phyloP scores from a whole-genome alignment of 2,329 filamentous ascomycete species.

The Penicillium hesseltinei region DNA sequence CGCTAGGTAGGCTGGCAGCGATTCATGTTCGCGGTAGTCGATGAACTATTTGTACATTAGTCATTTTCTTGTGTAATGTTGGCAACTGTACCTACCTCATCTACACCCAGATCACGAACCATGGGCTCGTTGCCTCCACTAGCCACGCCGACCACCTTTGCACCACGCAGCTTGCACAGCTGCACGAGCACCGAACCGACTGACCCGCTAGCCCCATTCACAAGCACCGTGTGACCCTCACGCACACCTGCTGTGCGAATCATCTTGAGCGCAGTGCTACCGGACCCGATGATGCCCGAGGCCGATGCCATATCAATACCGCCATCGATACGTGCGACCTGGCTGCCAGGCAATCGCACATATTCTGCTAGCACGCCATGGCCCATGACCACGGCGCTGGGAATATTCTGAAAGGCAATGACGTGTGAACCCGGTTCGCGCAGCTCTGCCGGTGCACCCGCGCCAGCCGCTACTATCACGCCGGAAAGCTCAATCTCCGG shows the following conservation, averaged over 20 bases:
- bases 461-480: constrained; percentile 16
- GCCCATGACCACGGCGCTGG: not conserved
- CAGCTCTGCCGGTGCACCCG: constrained; percentile 12
- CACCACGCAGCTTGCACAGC: constrained; percentile 17
- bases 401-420: constrained; percentile 13
- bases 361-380: constrained; percentile 15
- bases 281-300: constrained; percentile 13
- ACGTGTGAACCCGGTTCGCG: constrained; percentile 13
- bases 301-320: constrained; percentile 16
- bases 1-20: constrained; percentile 12
- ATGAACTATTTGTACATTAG: constrained; percentile 10
- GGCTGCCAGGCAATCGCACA: constrained; percentile 7
- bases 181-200: constrained; percentile 20
- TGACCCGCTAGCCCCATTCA: constrained; percentile 22
- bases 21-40: constrained; percentile 11
- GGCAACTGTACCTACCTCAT: constrained; percentile 11
- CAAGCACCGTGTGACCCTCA: constrained; percentile 16
- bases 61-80: not conserved
- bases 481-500: constrained; percentile 21
- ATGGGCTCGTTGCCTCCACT: constrained; percentile 20
- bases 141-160: constrained; percentile 18
- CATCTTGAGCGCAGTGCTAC: constrained; percentile 20
- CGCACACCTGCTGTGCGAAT: constrained; percentile 17
- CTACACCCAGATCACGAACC: constrained; percentile 18
- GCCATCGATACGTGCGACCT: constrained; percentile 5